Conservation (phyloP, 2,329 filamentous ascomycete genomes). For the Aureobasidium sp. region DNA sequence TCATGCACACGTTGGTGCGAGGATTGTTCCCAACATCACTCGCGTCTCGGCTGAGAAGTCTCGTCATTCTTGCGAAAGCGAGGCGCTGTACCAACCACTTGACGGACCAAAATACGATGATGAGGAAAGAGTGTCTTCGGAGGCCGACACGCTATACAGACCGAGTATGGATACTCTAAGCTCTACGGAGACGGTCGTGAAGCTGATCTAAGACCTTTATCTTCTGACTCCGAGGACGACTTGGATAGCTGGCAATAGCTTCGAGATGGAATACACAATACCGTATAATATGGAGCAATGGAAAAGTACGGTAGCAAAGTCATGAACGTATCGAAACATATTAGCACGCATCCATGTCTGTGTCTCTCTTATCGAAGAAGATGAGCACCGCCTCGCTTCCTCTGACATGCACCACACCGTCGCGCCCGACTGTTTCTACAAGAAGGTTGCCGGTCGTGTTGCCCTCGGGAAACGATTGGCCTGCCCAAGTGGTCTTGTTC, state of each 20-base stretch:
- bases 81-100: background rate
- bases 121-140: background rate
- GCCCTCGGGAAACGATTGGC: constrained; percentile 24
- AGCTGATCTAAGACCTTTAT: background rate
- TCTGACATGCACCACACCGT: constrained; percentile 21
- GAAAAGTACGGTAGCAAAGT: background rate
- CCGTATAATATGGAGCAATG: background rate
- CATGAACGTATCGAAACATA: background rate
- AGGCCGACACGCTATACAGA: background rate
- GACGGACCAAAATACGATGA: background rate
- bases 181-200: background rate
- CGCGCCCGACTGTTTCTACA: constrained; percentile 20
- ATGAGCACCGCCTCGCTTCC: constrained; percentile 27
- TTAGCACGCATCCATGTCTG: background rate
- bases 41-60: background rate
- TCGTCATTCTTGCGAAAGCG: background rate
- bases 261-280: too few species aligned
- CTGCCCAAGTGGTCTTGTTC: constrained; percentile 25
- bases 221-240: background rate
- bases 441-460: constrained; percentile 18
- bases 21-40: background rate
- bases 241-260: background rate
- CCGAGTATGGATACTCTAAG: background rate
- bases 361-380: constrained; percentile 20
- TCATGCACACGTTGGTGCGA: background rate